Evolutionary conservation across 495 filamentous ascomycete genomes (phyloP), one percentile per base, ranked within the genome.

Genomic region (Hypoxylon intermedium): DNA sequence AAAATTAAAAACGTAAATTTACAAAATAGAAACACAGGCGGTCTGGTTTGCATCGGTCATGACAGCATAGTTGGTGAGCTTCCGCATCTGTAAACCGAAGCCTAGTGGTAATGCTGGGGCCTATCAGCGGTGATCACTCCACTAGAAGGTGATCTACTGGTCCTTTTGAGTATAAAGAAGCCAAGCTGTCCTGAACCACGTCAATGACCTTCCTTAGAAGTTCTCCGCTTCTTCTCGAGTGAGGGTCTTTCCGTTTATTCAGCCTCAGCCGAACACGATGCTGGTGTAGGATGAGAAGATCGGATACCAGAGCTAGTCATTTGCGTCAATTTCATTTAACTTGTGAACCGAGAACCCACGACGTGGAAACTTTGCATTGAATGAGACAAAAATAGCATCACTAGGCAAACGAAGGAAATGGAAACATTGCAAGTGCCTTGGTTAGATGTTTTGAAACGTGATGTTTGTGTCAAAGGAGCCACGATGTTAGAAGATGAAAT

Each of bases 351-450:
- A 37, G 19, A 6, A 24, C 21, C 18, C n/a, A n/a, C n/a, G n/a
- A n/a, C n/a, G n/a, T n/a, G n/a, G 30, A 18, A 16, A 18, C 20
- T 9, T n/a, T 28, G 19, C n/a, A 40, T 45, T 40, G 3, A 59
- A 33, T 19, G 48, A 52, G 24, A 12, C 40, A 5, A 13, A 19
- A 19, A 23, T 5, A 42, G 33, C 19, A n/a, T 43, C 21, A 6
- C 18, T 24, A 51, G 28, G 55, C n/a, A 46, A 44, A 23, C 19
- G 28, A 26, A 43, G 26, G 50, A 58, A 58, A 58, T 60, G 53
- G 56, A 52, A 60, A 46, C 48, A 13, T 30, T 0, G 40, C 13
- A 31, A 21, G 20, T 18, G 19, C n/a, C 13, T 3, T 26, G 7
- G 7, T 26, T 26, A 16, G 9, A 44, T 38, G 30, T 45, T 37